Evolutionary conservation across 2,329 filamentous ascomycete genomes (phyloP).

Genomic region (Sporothrix pseudoabietina): DNA sequence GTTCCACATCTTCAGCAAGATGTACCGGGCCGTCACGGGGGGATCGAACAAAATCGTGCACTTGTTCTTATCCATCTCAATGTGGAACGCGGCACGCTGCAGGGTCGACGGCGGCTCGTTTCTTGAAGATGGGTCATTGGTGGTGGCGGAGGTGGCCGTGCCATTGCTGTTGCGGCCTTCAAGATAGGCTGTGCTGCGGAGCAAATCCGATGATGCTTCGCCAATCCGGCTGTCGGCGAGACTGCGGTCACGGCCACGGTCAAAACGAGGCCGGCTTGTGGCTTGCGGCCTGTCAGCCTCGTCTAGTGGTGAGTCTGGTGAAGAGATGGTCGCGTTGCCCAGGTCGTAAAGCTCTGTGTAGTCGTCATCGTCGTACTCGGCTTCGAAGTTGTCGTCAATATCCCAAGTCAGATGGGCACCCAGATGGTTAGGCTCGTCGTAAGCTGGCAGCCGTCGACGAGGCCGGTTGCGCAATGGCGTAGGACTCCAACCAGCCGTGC

Average conservation of each 20-base stretch:
- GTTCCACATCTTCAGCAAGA: conserved; percentile 89
- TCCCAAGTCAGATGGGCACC: conserved; percentile 26
- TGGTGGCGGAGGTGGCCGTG: background rate
- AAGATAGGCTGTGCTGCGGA: conserved; percentile 35
- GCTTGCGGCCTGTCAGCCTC: conserved; percentile 11
- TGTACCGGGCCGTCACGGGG: conserved; percentile 76
- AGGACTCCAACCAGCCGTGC: conserved; percentile 29
- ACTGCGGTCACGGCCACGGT: background rate
- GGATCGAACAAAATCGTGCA: conserved; percentile 86
- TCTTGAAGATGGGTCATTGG: background rate
- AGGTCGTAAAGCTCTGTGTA: conserved; percentile 31
- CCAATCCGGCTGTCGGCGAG: conserved; percentile 49
- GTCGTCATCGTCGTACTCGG: conserved; percentile 28
- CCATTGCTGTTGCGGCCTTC: background rate
- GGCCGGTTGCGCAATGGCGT: conserved; percentile 25
- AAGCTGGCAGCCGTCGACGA: background rate
- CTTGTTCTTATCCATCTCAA: conserved; percentile 78
- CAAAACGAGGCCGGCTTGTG: conserved; percentile 32
- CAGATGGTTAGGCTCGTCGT: conserved; percentile 24
- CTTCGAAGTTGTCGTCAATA: background rate
- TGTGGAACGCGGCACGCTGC: conserved; percentile 80
- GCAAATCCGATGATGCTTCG: conserved; percentile 34
- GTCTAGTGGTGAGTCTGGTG: conserved; percentile 19
- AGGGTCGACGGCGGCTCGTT: conserved; percentile 47
- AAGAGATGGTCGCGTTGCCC: conserved; percentile 22